Base-by-base conservation (phyloP, 352 stramenopile genomes). In the Aphanomyces invadans region DNA sequence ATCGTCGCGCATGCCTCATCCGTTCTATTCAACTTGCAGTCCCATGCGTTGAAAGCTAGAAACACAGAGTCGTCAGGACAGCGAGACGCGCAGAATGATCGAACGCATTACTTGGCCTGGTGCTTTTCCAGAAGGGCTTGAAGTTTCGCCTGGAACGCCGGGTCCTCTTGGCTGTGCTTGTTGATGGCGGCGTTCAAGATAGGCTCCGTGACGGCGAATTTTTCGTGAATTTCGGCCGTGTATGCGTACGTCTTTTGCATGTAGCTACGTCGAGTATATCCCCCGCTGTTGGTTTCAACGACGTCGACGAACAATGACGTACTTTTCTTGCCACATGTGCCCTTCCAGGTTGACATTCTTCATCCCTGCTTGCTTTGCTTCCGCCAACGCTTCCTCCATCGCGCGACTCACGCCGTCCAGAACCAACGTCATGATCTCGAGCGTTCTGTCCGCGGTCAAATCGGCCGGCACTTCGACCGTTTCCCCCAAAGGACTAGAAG, bases 371-470 rank as follows among this genome's bases (percentile, higher is more conserved):
- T 71, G 67, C 44, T 76, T 74, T 21, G 85, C 85, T 51, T 94
- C 80, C 4, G 68, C 62, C 60, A 94, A 76, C 77, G 87, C 89
- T 45, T 90, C 83, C 26, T 68, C 64, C 80, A 92, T 88, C n/a
- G 85, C 85, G 53, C 76, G 76, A 69, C 89, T 82, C 81, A 92
- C 91, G 33, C 74, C 79, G 57, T 79, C 77, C 42, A 89, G 78
- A 49, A 94, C 77, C 57, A 77, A 61, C 23, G 74, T 66, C 51
- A 94, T 68, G 63, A 94, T 88, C 53, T 71, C 78, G 46, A 94
- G 51, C 32, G 73, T 83, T 69, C 80, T 86, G 49, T 94, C 81
- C 4, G 75, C 61, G 12, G 83, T 94, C 29, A 94, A 60, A 46
- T 87, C 69, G 7, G 80, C 80, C 3, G 85, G 85, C 23, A 94